These are phyloP conservation scores for Fusarium nisikadoi DNA, from an alignment of 2,329 filamentous ascomycete species.

Conservation along the genomic window DNA sequence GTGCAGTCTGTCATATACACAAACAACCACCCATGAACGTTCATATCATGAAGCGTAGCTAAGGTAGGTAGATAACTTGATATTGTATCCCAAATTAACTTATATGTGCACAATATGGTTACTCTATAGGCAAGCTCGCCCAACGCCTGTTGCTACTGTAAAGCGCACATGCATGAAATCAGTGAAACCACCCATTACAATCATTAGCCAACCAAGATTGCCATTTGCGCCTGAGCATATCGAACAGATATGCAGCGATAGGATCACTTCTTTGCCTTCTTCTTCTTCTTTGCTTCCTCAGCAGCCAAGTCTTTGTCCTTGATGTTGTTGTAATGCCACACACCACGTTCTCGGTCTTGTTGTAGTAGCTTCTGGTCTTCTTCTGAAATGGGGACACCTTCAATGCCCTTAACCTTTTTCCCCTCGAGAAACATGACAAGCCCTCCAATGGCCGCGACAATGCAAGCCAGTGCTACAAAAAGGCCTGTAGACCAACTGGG, in stretches of 20 bases:
- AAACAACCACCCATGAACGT: not conserved
- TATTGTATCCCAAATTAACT: not conserved
- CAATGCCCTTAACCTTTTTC: slow-evolving; percentile 75
- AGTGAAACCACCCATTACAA: not conserved
- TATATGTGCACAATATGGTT: not conserved
- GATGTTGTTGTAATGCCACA: slow-evolving; percentile 63
- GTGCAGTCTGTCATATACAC: not conserved
- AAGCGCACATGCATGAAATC: not conserved
- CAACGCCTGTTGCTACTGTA: not conserved
- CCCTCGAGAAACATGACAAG: slow-evolving; percentile 77
- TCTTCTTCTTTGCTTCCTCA: slow-evolving; percentile 34
- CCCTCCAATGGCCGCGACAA: slow-evolving; percentile 75
- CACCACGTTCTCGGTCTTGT: slow-evolving; percentile 64
- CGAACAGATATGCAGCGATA: not conserved
- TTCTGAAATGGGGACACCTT: slow-evolving; percentile 73
- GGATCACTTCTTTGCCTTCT: slow-evolving; percentile 35
- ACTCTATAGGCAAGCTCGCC: not conserved
- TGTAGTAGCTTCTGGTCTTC: slow-evolving; percentile 63
- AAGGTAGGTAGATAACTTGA: not conserved
- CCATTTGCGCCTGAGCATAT: not conserved
- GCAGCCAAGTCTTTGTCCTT: slow-evolving; percentile 49
- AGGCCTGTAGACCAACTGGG: slow-evolving; percentile 83
- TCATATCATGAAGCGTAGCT: not conserved
- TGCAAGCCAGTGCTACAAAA: slow-evolving; percentile 79
- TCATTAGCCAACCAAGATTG: not conserved